Evolutionary conservation across 176 grass and related monocot genomes (phyloP), one percentile per base, ranked within the genome.

Genomic region (Avena atlantica): DNA sequence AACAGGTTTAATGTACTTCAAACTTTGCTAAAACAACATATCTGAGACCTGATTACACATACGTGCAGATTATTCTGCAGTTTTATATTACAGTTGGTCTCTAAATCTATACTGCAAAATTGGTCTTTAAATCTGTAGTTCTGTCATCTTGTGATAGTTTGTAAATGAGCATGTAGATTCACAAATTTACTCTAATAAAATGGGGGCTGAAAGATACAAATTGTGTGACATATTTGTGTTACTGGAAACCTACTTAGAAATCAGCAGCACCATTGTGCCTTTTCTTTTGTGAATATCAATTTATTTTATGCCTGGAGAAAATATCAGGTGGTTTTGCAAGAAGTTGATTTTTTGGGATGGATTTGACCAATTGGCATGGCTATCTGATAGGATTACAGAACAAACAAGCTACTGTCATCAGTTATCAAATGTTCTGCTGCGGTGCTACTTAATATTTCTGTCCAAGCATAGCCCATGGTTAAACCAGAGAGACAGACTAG

Each of bases 231-330:
- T 44, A 53, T 57, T 57, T 23, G 23, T 81, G 42, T 42, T 59
- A 70, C 6, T 10, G 34, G 75, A 34, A 9, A 85, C 37, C 37
- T 51, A 51, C 40, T 27, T 53, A 27, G 37, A 10, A 67, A 81
- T 66, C 70, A 86, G 17, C 29, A 13, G 14, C 16, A 17, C 62
- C 53, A 83, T 63, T 20, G 51, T 63, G 49, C 0, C 59, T 14
- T 83, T 70, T 79, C 31, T 80, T 60, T 31, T 48, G 44, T 52
- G 44, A 61, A 59, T 14, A 79, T 70, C 31, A 68, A 71, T 60
- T 60, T 70, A 64, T 83, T 83, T 82, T 78, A 56, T 78, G 34
- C 8, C 79, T 56, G 51, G 76, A 76, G 64, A 31, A 66, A 67
- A 17, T 12, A 13, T 81, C 21, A 66, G 8, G 24, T 81, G 57